These are phyloP conservation scores for Margaritispora aquatica DNA, from an alignment of 495 filamentous ascomycete species.

Conservation along the genomic window DNA sequence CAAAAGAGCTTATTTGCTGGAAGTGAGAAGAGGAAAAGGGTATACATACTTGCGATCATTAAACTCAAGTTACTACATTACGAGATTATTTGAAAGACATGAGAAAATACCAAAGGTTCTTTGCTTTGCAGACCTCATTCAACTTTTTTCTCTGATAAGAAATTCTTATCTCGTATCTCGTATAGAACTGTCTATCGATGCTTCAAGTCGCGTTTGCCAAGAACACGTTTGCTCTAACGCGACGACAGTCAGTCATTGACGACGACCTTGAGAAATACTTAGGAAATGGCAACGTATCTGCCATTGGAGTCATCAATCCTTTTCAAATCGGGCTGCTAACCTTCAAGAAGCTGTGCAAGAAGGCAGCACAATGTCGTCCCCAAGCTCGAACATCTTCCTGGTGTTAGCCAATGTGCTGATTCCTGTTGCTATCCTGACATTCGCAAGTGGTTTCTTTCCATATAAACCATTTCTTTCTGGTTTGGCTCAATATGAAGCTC, in stretches of 20 bases:
- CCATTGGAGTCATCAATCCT: not conserved
- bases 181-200: constrained; percentile 18
- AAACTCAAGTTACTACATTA: no score
- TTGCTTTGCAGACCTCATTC: not conserved
- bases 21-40: not conserved
- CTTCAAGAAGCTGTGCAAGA: not conserved
- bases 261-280: not conserved
- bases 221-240: constrained; percentile 17
- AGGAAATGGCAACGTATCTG: constrained; percentile 12
- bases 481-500: constrained; percentile 56
- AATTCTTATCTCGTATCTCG: constrained; percentile 1
- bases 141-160: not conserved
- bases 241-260: not conserved
- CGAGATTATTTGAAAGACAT: no score
- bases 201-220: constrained; percentile 12
- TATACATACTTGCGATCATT: not conserved
- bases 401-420: constrained; percentile 70
- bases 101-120: no score
- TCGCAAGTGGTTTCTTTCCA: constrained; percentile 93
- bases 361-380: constrained; percentile 13
- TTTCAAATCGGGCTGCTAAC: constrained; percentile 3
- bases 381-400: constrained; percentile 28
- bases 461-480: constrained; percentile 92
- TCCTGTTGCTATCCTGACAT: constrained; percentile 68
- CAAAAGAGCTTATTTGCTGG: not conserved